Percentiles rank a stretch among this genome's conserved stretches.
Evolutionary conservation across 2,329 filamentous ascomycete genomes (phyloP).

Genomic region (Coniochaeta prunicola): DNA sequence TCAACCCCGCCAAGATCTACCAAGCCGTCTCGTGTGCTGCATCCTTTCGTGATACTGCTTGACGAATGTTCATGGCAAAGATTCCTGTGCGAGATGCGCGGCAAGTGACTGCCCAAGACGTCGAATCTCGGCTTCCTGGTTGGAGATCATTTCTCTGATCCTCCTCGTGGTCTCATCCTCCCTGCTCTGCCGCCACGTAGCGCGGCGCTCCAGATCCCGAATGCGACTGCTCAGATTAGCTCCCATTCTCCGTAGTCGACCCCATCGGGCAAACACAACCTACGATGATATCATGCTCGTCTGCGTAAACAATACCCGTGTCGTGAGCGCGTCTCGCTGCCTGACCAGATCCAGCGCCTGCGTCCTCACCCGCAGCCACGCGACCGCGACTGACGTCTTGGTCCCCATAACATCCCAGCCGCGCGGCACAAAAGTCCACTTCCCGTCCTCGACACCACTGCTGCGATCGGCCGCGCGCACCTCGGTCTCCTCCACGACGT

Average conservation of each 20-base stretch:
- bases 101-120: conserved; percentile 18
- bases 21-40: background rate
- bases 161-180: conserved; percentile 19
- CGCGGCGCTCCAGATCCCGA: conserved; percentile 25
- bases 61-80: background rate
- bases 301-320: conserved; percentile 38
- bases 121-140: conserved; percentile 19
- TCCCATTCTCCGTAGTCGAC: conserved; percentile 1
- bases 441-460: conserved; percentile 11
- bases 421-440: conserved; percentile 29
- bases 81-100: conserved; percentile 15
- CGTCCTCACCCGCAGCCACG: conserved; percentile 34
- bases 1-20: background rate
- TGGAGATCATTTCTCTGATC: conserved; percentile 16
- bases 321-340: conserved; percentile 36
- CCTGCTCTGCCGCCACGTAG: conserved; percentile 20
- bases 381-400: conserved; percentile 32
- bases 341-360: conserved; percentile 38
- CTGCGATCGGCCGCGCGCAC: conserved; percentile 16
- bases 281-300: conserved; percentile 40
- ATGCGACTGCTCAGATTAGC: conserved; percentile 16
- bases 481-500: conserved; percentile 36
- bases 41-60: background rate
- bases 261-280: conserved; percentile 7
- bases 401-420: conserved; percentile 22